Conservation (phyloP, 257 asterid species). For the Prunella vulgaris region DNA sequence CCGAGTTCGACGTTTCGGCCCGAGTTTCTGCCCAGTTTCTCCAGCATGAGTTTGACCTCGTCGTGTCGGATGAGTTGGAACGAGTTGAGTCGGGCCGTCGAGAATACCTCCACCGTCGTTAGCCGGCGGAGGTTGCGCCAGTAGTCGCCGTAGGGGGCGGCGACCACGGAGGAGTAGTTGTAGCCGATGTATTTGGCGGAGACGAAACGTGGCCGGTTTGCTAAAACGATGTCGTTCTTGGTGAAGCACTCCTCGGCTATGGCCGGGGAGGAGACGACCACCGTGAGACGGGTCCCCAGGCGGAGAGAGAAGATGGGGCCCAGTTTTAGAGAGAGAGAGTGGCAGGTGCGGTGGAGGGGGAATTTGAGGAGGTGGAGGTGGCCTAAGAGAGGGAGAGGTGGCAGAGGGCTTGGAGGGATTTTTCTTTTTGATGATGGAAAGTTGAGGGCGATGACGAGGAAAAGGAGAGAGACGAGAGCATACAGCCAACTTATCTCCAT, state of each 20-base stretch:
- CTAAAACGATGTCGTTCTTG: conserved; percentile 44
- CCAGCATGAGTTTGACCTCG: conserved; percentile 26
- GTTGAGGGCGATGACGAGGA: conserved; percentile 2
- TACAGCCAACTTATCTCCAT: conserved; percentile 30
- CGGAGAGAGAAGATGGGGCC: conserved; percentile 60
- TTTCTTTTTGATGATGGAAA: conserved; percentile 17
- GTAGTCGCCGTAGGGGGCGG: conserved; percentile 48
- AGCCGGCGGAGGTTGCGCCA: conserved; percentile 63
- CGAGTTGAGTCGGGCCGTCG: conserved; percentile 42
- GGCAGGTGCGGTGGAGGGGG: conserved; percentile 40
- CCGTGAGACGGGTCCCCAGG: conserved; percentile 41
- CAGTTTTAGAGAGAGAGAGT: conserved; percentile 28
- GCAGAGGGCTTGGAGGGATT: conserved; percentile 44
- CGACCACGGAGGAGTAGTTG: conserved; percentile 26
- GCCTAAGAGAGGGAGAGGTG: conserved; percentile 42
- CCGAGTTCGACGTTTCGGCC: conserved; percentile 33
- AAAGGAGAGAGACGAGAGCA: conserved; percentile 17
- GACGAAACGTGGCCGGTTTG: conserved; percentile 44
- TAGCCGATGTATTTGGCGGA: conserved; percentile 46
- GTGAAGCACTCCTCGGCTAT: conserved; percentile 60
- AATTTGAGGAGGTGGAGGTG: conserved; percentile 55
- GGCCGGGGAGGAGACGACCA: conserved; percentile 43
- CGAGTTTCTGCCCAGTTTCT: conserved; percentile 14
- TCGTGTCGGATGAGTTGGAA: conserved; percentile 35
- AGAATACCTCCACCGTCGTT: conserved; percentile 37